Conservation (phyloP, 306 rosid genomes). For the Cucumis melo region DNA sequence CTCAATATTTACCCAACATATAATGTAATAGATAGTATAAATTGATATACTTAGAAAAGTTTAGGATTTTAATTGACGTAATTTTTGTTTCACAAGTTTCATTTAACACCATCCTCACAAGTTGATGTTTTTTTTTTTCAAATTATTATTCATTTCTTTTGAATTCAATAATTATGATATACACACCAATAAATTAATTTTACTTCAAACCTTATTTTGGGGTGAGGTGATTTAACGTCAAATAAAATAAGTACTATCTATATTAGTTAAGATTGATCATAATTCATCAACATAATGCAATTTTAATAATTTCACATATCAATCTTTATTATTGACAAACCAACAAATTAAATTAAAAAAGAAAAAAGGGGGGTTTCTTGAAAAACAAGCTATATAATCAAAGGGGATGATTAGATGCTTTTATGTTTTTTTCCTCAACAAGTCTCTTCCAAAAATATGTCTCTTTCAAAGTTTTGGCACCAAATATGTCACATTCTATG, state of each 20-base stretch:
- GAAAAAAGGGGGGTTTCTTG: neutral
- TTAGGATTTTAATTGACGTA: too few species aligned
- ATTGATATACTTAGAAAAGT: too few species aligned
- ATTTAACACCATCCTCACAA: too few species aligned
- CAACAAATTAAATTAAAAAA: neutral
- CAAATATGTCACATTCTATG: slow-evolving; percentile 5
- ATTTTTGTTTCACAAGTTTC: too few species aligned
- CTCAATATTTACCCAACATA: too few species aligned
- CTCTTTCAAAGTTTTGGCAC: slow-evolving; percentile 4
- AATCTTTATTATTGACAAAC: neutral
- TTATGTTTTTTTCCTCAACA: neutral
- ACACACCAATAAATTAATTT: neutral
- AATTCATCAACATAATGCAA: neutral
- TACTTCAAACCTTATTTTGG: neutral
- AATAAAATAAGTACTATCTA: neutral
- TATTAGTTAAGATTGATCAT: neutral
- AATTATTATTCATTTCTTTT: too few species aligned
- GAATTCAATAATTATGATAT: too few species aligned
- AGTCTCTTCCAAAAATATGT: neutral
- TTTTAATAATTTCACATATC: neutral
- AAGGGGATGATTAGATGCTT: neutral
- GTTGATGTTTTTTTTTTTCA: too few species aligned
- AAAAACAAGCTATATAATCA: neutral
- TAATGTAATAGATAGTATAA: too few species aligned
- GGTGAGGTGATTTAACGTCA: neutral